Percentiles rank a stretch among this genome's conserved stretches.
Conservation (phyloP, 179 eudicot genomes). For the Nepenthes alata region DNA sequence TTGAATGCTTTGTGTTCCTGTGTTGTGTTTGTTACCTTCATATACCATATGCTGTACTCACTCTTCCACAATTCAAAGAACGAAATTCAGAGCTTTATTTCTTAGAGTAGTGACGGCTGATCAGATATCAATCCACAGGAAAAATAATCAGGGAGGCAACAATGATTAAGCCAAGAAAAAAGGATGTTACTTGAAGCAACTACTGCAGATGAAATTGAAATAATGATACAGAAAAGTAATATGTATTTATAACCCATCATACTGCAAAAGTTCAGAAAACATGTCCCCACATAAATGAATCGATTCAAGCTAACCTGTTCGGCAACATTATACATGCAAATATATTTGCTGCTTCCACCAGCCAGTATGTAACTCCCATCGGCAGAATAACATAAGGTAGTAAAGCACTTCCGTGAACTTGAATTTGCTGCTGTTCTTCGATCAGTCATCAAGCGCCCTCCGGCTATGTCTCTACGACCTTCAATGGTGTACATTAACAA, state of each 20-base stretch:
- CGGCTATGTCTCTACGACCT: conserved; percentile 94
- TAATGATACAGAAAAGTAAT: background rate
- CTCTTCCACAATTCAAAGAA: too few relatives aligned
- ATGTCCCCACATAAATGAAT: background rate
- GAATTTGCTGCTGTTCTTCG: conserved; percentile 90
- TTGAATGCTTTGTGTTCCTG: too few relatives aligned
- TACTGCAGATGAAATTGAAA: background rate
- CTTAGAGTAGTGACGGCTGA: too few relatives aligned
- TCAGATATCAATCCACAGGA: too few relatives aligned
- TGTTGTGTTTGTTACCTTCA: too few relatives aligned
- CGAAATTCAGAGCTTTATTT: too few relatives aligned
- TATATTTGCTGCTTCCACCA: conserved; percentile 86
- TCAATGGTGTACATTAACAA: conserved; percentile 74
- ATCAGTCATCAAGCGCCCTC: conserved; percentile 88
- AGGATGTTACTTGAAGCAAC: too few relatives aligned
- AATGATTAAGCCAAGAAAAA: too few relatives aligned
- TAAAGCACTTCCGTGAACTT: conserved; percentile 85
- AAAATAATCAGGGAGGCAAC: too few relatives aligned
- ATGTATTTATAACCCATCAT: background rate
- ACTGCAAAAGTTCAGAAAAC: background rate
- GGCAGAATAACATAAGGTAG: conserved; percentile 83
- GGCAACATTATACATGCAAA: conserved; percentile 93
- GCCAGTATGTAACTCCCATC: conserved; percentile 96
- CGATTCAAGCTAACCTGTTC: conserved; percentile 61
- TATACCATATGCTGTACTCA: too few relatives aligned